phyloP scores from a whole-genome alignment of 495 filamentous ascomycete genomes.

The Trichoderma parareesei region DNA sequence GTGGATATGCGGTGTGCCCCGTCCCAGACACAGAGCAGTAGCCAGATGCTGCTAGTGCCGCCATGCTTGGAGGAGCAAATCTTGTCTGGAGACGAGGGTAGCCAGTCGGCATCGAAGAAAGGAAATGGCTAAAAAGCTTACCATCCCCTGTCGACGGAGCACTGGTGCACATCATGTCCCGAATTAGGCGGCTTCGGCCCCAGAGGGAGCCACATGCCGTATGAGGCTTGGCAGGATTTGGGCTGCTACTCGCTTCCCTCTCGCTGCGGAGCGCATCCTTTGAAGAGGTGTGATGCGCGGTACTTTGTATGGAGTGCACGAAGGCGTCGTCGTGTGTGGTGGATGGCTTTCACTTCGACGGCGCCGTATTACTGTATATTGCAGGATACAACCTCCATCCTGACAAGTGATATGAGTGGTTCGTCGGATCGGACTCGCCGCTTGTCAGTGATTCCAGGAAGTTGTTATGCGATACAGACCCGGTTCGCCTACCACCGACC shows the following conservation, averaged over 20 bases:
- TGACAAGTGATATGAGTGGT: background rate
- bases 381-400: background rate
- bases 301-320: background rate
- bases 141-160: conserved; percentile 7
- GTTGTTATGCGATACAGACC: background rate
- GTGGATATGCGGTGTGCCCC: background rate
- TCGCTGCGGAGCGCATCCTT: background rate
- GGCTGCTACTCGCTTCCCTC: too few species aligned
- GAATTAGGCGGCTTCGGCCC: conserved; percentile 13
- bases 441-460: background rate
- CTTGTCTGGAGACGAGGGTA: background rate
- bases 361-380: background rate
- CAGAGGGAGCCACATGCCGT: conserved; percentile 15
- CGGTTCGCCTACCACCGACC: background rate
- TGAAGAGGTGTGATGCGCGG: background rate
- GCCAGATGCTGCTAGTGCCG: background rate
- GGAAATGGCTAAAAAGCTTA: conserved; percentile 9
- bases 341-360: background rate
- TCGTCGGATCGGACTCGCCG: conserved; percentile 3
- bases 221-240: background rate
- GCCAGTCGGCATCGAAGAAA: conserved; percentile 7
- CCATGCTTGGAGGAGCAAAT: background rate
- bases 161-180: conserved; percentile 22
- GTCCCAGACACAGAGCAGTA: background rate
- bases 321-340: too few species aligned